These are phyloP conservation scores for Aspergillus pseudotamarii DNA, from an alignment of 2,329 filamentous ascomycete genomes.

Conservation along the genomic window DNA sequence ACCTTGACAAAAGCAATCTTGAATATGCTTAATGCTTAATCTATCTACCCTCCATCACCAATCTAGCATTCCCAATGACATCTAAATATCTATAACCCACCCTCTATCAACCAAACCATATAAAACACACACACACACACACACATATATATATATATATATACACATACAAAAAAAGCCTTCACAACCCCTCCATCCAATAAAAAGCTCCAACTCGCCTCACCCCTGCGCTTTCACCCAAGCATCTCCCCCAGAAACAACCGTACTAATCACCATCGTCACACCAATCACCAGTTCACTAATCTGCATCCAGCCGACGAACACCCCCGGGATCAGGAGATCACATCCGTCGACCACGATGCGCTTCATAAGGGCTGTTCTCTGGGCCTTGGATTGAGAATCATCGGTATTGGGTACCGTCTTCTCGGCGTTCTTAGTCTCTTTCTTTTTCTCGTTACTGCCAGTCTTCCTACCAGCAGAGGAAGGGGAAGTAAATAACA, in stretches of 20 bases:
- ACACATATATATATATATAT: too few relatives aligned
- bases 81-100: neutral
- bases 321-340: conserved; percentile 61
- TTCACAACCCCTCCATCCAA: too few relatives aligned
- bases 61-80: too few relatives aligned
- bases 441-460: conserved; percentile 19
- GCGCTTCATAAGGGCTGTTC: conserved; percentile 46
- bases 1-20: neutral
- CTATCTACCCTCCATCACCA: too few relatives aligned
- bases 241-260: conserved; percentile 62
- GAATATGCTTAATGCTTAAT: neutral
- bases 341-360: conserved; percentile 64
- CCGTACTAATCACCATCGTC: conserved; percentile 63
- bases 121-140: neutral
- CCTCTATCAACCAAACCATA: neutral
- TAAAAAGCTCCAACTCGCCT: neutral
- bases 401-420: conserved; percentile 27
- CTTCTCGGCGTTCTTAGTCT: conserved; percentile 24
- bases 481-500: conserved; percentile 16
- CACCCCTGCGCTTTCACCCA: conserved; percentile 49
- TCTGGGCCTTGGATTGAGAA: neutral
- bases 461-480: conserved; percentile 14
- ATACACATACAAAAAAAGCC: neutral
- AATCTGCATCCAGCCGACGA: conserved; percentile 63
- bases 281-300: conserved; percentile 57